These are phyloP conservation scores for Penicillium simplicissimum DNA, from an alignment of 495 filamentous ascomycete species.

Conservation along the genomic window DNA sequence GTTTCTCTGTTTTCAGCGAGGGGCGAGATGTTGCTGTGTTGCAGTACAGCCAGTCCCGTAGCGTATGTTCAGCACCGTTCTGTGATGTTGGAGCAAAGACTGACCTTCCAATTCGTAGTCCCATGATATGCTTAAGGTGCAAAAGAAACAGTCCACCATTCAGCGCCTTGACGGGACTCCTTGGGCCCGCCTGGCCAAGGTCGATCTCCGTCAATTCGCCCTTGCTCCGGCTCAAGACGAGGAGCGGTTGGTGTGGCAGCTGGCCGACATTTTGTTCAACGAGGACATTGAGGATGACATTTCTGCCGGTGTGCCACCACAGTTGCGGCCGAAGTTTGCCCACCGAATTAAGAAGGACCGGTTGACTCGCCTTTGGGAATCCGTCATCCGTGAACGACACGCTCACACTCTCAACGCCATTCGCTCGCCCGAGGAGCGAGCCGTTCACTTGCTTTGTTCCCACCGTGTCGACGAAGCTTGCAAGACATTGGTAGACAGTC, in stretches of 20 bases:
- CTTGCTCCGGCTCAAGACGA: conserved; percentile 34
- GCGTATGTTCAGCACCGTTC: conserved; percentile 24
- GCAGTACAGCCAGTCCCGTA: conserved; percentile 23
- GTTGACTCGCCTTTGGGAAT: conserved; percentile 48
- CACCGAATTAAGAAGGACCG: conserved; percentile 57
- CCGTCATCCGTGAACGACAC: conserved; percentile 49
- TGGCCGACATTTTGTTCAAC: conserved; percentile 87
- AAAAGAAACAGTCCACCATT: conserved; percentile 39
- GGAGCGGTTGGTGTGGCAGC: conserved; percentile 48
- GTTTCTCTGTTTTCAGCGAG: conserved; percentile 42
- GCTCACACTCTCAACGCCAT: conserved; percentile 49
- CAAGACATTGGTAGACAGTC: conserved; percentile 66
- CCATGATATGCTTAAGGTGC: conserved; percentile 39
- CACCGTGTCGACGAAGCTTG: conserved; percentile 81
- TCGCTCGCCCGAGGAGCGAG: conserved; percentile 73
- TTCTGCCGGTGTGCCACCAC: conserved; percentile 43
- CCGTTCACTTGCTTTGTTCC: conserved; percentile 74
- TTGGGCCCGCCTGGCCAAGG: conserved; percentile 35
- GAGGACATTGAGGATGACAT: conserved; percentile 53
- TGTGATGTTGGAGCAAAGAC: background rate
- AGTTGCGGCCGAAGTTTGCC: conserved; percentile 41
- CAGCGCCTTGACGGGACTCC: conserved; percentile 41
- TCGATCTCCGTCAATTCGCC: conserved; percentile 39
- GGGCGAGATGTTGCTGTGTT: conserved; percentile 38
- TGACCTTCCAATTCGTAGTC: conserved; percentile 18